Evolutionary conservation across 768 basidiomycete genomes (phyloP).

Genomic region (Agrocybe pediades): DNA sequence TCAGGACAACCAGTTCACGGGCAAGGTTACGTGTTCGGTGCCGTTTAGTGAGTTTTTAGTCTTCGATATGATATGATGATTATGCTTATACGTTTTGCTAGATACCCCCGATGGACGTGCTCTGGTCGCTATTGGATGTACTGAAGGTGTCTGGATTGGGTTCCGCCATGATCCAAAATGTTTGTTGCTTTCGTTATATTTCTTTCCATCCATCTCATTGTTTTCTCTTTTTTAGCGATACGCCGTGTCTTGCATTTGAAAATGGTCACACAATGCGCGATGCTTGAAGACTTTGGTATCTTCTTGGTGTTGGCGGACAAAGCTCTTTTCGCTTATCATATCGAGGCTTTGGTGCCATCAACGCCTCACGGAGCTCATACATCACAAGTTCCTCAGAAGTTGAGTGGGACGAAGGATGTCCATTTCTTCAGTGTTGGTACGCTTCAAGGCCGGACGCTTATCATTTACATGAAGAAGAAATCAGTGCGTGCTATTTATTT

Average conservation of each 20-base stretch:
- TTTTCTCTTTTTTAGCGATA: constrained; percentile 63
- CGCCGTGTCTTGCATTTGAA: constrained; percentile 92
- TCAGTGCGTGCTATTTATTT: constrained; percentile 43
- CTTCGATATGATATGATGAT: background rate
- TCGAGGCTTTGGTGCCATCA: constrained; percentile 94
- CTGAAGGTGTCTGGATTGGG: constrained; percentile 97
- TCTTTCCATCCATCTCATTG: background rate
- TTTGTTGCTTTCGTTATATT: constrained; percentile 26
- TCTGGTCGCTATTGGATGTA: constrained; percentile 91
- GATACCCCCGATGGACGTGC: constrained; percentile 84
- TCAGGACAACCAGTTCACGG: constrained; percentile 71
- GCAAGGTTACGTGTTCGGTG: constrained; percentile 92
- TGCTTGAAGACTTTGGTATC: constrained; percentile 95
- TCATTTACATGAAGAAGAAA: constrained; percentile 96
- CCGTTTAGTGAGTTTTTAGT: constrained; percentile 73
- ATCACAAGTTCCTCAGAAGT: constrained; percentile 83
- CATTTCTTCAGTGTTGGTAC: constrained; percentile 95
- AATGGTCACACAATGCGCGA: constrained; percentile 93
- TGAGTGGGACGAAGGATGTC: constrained; percentile 90
- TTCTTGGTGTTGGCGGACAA: constrained; percentile 96
- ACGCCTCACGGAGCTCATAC: constrained; percentile 67
- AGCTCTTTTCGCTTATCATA: constrained; percentile 91
- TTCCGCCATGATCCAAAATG: constrained; percentile 88
- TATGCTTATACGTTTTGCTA: constrained; percentile 29
- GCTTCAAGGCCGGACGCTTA: constrained; percentile 82